Percentiles rank a stretch among this genome's conserved stretches.
These are phyloP conservation scores for Cryphonectria radicalis DNA, from an alignment of 2,329 filamentous ascomycete species.

Conservation along the genomic window DNA sequence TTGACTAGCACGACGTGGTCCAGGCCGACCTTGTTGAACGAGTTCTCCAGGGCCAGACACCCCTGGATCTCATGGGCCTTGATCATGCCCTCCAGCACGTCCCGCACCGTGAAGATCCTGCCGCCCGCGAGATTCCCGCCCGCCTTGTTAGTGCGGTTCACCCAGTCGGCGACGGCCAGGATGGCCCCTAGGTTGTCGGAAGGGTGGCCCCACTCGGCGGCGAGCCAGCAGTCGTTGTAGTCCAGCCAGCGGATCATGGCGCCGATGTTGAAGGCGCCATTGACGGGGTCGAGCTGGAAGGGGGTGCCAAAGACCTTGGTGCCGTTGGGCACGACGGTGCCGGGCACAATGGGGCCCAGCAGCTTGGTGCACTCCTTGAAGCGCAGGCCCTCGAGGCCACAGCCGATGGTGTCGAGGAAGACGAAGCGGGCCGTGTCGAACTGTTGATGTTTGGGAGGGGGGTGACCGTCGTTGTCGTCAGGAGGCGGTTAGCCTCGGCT, in stretches of 20 bases:
- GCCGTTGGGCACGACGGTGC: slow-evolving; percentile 89
- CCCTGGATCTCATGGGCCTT: slow-evolving; percentile 99
- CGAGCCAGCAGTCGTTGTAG: slow-evolving; percentile 99
- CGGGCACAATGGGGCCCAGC: slow-evolving; percentile 87
- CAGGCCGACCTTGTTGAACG: slow-evolving; percentile 96
- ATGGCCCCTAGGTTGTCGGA: slow-evolving; percentile 98
- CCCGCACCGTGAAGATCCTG: slow-evolving; percentile 85
- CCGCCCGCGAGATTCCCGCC: slow-evolving; percentile 81
- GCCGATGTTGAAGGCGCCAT: slow-evolving; percentile 97
- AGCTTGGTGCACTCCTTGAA: slow-evolving; percentile 97
- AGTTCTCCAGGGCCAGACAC: slow-evolving; percentile 95
- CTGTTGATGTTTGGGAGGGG: slow-evolving; percentile 46
- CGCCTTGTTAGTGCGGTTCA: slow-evolving; percentile 83
- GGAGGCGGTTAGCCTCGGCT: slow-evolving; percentile 32
- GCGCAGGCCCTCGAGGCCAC: slow-evolving; percentile 90
- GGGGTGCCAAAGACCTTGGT: slow-evolving; percentile 88
- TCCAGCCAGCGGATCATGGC: slow-evolving; percentile 99
- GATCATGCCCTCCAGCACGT: slow-evolving; percentile 96
- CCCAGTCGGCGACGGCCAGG: slow-evolving; percentile 95
- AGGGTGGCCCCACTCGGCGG: slow-evolving; percentile 98
- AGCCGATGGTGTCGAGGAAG: slow-evolving; percentile 95
- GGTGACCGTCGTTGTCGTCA: not conserved
- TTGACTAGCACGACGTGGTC: slow-evolving; percentile 99
- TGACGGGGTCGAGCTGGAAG: slow-evolving; percentile 93
- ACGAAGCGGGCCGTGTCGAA: slow-evolving; percentile 97